phyloP scores from a whole-genome alignment of 805 yeast genomes.

The Yamadazyma phyllophila region DNA sequence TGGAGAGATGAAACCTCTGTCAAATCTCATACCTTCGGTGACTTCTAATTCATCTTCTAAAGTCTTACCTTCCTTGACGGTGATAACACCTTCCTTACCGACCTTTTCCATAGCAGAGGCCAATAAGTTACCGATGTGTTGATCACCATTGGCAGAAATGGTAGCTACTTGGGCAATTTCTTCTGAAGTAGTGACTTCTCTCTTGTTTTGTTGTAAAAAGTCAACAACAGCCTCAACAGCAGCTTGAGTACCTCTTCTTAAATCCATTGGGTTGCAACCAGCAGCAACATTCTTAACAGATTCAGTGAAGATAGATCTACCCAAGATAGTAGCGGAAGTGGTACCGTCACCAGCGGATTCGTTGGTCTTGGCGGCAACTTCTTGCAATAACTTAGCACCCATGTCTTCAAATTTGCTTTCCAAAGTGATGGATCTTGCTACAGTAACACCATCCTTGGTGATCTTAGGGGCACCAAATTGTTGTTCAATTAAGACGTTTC shows the following conservation, averaged over 20 bases:
- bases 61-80: constrained; percentile 96
- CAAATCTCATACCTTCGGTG: constrained; percentile 97
- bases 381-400: constrained; percentile 94
- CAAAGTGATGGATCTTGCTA: constrained; percentile 79
- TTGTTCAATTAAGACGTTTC: constrained; percentile 95
- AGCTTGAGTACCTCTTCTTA: constrained; percentile 95
- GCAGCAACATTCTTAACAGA: constrained; percentile 96
- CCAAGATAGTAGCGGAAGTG: constrained; percentile 94
- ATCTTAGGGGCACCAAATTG: constrained; percentile 95
- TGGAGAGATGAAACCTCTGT: constrained; percentile 95
- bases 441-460: constrained; percentile 99
- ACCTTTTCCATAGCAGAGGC: constrained; percentile 98
- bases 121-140: constrained; percentile 84
- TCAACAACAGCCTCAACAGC: constrained; percentile 93
- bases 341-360: constrained; percentile 99
- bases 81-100: constrained; percentile 98
- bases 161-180: constrained; percentile 99
- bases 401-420: constrained; percentile 92
- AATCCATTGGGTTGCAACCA: constrained; percentile 98
- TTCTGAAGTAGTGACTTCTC: constrained; percentile 87
- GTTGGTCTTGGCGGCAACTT: constrained; percentile 95
- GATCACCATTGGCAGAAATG: constrained; percentile 94
- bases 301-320: constrained; percentile 93
- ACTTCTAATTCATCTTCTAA: constrained; percentile 92
- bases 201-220: constrained; percentile 80